These are phyloP conservation scores for Plenodomus biglobosus DNA, from an alignment of 2,329 filamentous ascomycete genomes.

Conservation along the genomic window DNA sequence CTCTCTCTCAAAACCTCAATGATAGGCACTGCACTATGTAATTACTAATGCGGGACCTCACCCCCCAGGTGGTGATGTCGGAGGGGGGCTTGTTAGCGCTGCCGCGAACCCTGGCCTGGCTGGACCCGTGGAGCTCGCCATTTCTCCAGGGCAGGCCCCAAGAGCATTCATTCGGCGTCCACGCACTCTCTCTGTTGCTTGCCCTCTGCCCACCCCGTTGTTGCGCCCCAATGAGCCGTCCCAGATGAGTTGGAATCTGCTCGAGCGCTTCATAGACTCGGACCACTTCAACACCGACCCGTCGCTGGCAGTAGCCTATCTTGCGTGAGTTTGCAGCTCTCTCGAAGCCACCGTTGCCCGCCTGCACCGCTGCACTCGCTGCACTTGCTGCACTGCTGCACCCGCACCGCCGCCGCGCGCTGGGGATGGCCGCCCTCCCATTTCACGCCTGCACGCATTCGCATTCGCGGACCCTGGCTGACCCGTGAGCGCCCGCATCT, in stretches of 20 bases:
- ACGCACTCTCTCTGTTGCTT: conserved; percentile 2
- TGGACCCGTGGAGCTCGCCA: no score
- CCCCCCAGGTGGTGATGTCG: no score
- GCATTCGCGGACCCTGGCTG: conserved; percentile 6
- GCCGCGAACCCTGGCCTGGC: neutral
- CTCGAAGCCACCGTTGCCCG: conserved; percentile 31
- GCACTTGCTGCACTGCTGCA: no score
- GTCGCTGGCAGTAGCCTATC: conserved; percentile 83
- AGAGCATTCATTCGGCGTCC: conserved; percentile 10
- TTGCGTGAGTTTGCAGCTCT: conserved; percentile 65
- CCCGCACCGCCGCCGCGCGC: no score
- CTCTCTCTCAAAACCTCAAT: no score
- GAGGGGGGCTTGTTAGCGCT: neutral
- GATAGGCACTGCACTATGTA: no score
- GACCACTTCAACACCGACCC: conserved; percentile 92
- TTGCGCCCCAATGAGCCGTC: conserved; percentile 43
- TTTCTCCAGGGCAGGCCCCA: conserved; percentile 10
- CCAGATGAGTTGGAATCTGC: conserved; percentile 72
- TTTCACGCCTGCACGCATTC: neutral
- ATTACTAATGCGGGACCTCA: no score
- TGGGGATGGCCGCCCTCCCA: no score
- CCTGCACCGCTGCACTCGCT: conserved; percentile 16
- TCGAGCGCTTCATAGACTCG: conserved; percentile 88
- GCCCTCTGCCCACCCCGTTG: conserved; percentile 15
- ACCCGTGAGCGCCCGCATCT: conserved; percentile 19